Percentiles rank a stretch among this genome's conserved stretches.
Evolutionary conservation across 768 basidiomycete genomes (phyloP).

Genomic region (Cystobasidium ongulense): DNA sequence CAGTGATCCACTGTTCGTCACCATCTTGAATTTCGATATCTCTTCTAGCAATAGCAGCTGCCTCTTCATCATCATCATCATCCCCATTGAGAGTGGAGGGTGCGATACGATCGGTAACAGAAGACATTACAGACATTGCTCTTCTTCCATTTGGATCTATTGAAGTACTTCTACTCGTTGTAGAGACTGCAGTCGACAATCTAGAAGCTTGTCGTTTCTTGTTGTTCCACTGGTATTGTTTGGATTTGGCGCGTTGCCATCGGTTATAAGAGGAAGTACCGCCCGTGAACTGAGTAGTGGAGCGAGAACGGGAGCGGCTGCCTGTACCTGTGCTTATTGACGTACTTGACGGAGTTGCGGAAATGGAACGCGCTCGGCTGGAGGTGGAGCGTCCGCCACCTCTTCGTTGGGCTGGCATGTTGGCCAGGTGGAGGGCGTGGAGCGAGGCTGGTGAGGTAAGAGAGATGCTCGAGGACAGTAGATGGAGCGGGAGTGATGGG

Average conservation of each 20-base stretch:
- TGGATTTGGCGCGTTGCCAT: neutral
- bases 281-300: neutral
- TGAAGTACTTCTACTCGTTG: constrained; percentile 1
- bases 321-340: neutral
- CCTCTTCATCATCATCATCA: neutral
- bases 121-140: constrained; percentile 1
- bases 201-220: neutral
- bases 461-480: too few relatives aligned
- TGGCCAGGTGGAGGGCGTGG: neutral
- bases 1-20: constrained; percentile 9
- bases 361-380: neutral
- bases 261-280: neutral
- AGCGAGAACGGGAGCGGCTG: neutral
- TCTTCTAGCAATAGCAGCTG: neutral
- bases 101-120: neutral
- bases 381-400: neutral
- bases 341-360: neutral
- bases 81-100: neutral
- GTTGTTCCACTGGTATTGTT: neutral
- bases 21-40: neutral
- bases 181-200: neutral
- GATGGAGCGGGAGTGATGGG: too few relatives aligned
- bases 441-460: too few relatives aligned
- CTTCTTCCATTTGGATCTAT: neutral
- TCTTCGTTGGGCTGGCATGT: neutral